Conservation (phyloP, 1,284 basidiomycete genomes). For the Sanghuangporus weigelae region DNA sequence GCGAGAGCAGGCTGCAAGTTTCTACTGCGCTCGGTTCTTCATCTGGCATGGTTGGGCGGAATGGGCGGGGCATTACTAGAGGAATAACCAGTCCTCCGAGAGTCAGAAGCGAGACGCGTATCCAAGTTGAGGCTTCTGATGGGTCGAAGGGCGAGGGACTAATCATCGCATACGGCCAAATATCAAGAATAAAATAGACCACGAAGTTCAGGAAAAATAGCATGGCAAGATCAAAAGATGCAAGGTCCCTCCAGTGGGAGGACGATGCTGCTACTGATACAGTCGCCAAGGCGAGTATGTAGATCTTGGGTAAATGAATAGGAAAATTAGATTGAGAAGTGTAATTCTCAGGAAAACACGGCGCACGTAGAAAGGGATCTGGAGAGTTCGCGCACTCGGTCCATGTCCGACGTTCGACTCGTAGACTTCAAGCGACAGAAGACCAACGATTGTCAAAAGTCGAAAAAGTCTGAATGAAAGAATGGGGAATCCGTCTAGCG, state of each 20-base stretch:
- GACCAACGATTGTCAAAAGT: background rate
- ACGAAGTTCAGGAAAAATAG: slow-evolving; percentile 37
- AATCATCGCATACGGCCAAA: slow-evolving; percentile 44
- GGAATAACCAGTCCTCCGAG: slow-evolving; percentile 40
- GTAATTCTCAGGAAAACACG: background rate
- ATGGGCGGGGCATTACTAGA: slow-evolving; percentile 39
- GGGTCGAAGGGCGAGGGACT: slow-evolving; percentile 36
- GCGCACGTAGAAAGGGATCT: slow-evolving; percentile 12
- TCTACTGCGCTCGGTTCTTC: slow-evolving; percentile 21
- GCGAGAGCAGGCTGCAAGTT: slow-evolving; percentile 8
- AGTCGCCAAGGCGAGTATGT: slow-evolving; percentile 21
- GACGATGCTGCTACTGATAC: slow-evolving; percentile 18
- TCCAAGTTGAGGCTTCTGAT: slow-evolving; percentile 33
- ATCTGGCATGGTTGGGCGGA: slow-evolving; percentile 36
- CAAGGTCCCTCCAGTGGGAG: slow-evolving; percentile 12
- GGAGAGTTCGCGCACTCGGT: background rate
- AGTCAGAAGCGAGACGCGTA: slow-evolving; percentile 34
- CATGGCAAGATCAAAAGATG: slow-evolving; percentile 24
- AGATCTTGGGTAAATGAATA: background rate
- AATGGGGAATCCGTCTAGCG: slow-evolving; percentile 4
- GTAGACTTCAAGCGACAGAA: slow-evolving; percentile 10
- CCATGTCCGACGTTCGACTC: slow-evolving; percentile 2
- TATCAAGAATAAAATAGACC: slow-evolving; percentile 45
- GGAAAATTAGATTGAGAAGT: background rate
- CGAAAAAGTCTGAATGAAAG: slow-evolving; percentile 7